Conservation (phyloP, 1,284 basidiomycete species). For the Ustilago loliicola region DNA sequence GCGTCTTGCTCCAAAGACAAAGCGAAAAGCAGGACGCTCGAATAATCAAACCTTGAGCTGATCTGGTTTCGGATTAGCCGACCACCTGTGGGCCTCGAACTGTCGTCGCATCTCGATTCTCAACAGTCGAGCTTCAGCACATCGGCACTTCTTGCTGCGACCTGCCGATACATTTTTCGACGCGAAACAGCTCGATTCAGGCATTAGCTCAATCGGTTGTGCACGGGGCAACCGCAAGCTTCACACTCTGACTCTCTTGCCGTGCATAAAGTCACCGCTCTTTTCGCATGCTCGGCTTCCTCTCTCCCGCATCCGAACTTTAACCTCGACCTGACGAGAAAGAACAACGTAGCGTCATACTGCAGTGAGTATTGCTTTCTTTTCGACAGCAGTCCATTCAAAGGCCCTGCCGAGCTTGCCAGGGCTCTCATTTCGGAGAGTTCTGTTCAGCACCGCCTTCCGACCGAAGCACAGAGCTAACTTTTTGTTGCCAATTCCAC, state of each 20-base stretch:
- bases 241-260: neutral
- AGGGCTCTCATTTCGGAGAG: neutral
- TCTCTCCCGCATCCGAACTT: conserved; percentile 9
- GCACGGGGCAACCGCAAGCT: neutral
- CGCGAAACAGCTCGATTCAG: too few relatives aligned
- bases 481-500: neutral
- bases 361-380: conserved; percentile 17
- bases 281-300: conserved; percentile 3
- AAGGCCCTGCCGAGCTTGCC: neutral
- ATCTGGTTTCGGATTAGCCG: conserved; percentile 13
- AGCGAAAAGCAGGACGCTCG: conserved; percentile 4
- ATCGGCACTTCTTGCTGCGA: neutral
- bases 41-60: conserved; percentile 16
- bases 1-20: neutral
- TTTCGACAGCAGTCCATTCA: neutral
- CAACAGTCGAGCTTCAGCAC: neutral
- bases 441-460: neutral
- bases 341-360: conserved; percentile 19
- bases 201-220: neutral
- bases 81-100: neutral
- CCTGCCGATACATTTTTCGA: neutral
- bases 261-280: neutral
- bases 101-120: neutral
- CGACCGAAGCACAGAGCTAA: neutral
- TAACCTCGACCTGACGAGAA: conserved; percentile 16